Conservation (phyloP, 345 rosid species). For the Euphorbia tirucalli region DNA sequence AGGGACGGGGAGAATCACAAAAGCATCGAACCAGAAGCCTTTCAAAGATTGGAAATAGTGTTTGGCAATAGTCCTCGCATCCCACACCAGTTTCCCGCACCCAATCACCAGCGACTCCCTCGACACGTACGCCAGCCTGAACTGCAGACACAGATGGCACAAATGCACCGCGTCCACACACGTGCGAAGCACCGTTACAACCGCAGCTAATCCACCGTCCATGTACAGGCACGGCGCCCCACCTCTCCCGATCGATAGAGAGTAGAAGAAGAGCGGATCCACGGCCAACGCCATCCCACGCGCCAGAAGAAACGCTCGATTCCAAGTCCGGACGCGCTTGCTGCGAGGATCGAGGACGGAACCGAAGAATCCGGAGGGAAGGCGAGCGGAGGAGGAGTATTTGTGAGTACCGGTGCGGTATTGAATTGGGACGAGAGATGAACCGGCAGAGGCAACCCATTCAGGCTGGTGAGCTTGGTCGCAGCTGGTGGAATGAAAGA, state of each 20-base stretch:
- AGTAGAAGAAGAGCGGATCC: constrained; percentile 85
- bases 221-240: constrained; percentile 70
- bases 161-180: constrained; percentile 63
- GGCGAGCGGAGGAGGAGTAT: neutral
- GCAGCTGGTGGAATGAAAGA: constrained; percentile 92
- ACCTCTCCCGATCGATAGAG: constrained; percentile 53
- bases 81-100: constrained; percentile 94
- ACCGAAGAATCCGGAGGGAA: constrained; percentile 37
- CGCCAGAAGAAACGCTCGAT: constrained; percentile 63
- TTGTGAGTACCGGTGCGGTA: constrained; percentile 21
- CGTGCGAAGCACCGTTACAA: constrained; percentile 70
- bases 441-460: constrained; percentile 96
- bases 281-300: constrained; percentile 77
- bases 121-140: constrained; percentile 75
- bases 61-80: constrained; percentile 63
- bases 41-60: constrained; percentile 62
- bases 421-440: constrained; percentile 83
- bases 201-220: constrained; percentile 67
- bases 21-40: constrained; percentile 86
- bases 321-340: constrained; percentile 68
- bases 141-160: constrained; percentile 75
- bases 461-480: constrained; percentile 81
- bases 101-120: constrained; percentile 83
- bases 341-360: constrained; percentile 65
- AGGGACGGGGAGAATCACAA: constrained; percentile 85